phyloP scores from a whole-genome alignment of 2,329 filamentous ascomycete genomes.

The Colletotrichum tamarilloi region DNA sequence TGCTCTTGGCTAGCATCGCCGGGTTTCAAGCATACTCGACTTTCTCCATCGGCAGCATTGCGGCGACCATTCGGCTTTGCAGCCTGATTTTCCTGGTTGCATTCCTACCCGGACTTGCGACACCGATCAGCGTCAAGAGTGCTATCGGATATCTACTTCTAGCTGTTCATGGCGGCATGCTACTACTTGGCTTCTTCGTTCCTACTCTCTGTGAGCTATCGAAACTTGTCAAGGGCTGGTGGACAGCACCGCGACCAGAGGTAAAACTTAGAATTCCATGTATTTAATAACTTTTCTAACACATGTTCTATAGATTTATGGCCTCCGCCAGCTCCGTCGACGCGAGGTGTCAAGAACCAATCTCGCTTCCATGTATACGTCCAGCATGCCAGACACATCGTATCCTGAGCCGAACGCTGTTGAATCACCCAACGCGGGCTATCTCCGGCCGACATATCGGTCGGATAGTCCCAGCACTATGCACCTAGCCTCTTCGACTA shows the following conservation, averaged over 20 bases:
- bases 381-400: neutral
- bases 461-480: constrained; percentile 25
- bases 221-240: constrained; percentile 13
- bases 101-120: constrained; percentile 70
- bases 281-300: neutral
- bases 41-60: constrained; percentile 27
- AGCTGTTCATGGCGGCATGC: constrained; percentile 71
- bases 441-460: constrained; percentile 17
- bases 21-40: constrained; percentile 33
- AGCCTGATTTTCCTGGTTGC: constrained; percentile 55
- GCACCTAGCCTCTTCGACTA: neutral
- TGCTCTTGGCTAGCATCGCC: constrained; percentile 58
- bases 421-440: constrained; percentile 3
- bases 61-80: constrained; percentile 57
- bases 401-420: constrained; percentile 4
- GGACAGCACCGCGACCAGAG: constrained; percentile 29
- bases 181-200: constrained; percentile 77
- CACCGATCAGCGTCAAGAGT: constrained; percentile 65
- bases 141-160: constrained; percentile 79
- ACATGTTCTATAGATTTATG: constrained; percentile 23
- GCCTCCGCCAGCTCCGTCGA: constrained; percentile 42
- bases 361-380: constrained; percentile 14
- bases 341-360: constrained; percentile 35
- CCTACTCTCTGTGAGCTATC: constrained; percentile 58
- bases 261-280: neutral